Percentiles rank a stretch among this genome's conserved stretches.
Conservation (phyloP, 129 eudicot genomes). For the Helianthus annuus region DNA sequence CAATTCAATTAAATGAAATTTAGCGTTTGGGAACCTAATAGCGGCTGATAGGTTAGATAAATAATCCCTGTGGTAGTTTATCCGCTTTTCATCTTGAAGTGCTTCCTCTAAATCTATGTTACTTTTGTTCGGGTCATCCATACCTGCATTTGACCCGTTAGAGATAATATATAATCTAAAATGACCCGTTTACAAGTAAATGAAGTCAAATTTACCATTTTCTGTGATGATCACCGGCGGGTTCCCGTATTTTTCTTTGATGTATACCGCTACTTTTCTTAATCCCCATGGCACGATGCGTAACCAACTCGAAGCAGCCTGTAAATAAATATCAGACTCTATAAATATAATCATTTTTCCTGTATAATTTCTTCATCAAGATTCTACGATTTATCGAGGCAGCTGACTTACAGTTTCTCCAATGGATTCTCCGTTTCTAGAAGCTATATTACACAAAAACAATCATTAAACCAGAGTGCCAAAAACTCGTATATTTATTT, state of each 20-base stretch:
- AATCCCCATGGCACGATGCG: constrained; percentile 97
- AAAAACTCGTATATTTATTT: neutral
- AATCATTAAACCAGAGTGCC: constrained; percentile 23
- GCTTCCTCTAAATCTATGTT: constrained; percentile 51
- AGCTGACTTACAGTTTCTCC: constrained; percentile 78
- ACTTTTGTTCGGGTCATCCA: constrained; percentile 76
- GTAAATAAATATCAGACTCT: constrained; percentile 12
- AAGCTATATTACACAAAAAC: constrained; percentile 49
- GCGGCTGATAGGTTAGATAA: constrained; percentile 92
- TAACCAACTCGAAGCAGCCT: constrained; percentile 92
- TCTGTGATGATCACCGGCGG: constrained; percentile 87
- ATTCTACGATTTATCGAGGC: neutral
- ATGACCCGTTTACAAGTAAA: neutral
- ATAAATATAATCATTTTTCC: neutral
- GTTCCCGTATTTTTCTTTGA: constrained; percentile 75
- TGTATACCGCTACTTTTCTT: constrained; percentile 56
- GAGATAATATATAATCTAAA: neutral
- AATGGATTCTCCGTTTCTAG: constrained; percentile 67
- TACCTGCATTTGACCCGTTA: constrained; percentile 46
- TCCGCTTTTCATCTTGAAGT: constrained; percentile 80
- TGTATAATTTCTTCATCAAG: constrained; percentile 6
- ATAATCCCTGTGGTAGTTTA: constrained; percentile 76
- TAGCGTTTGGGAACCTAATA: constrained; percentile 52
- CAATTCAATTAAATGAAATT: neutral
- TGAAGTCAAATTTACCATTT: constrained; percentile 51